A percentile compares a stretch with the other conserved stretches of the same genome.
These are phyloP conservation scores for Thalassiosira livingstoniorum DNA, from an alignment of 352 stramenopile species.

Conservation along the genomic window DNA sequence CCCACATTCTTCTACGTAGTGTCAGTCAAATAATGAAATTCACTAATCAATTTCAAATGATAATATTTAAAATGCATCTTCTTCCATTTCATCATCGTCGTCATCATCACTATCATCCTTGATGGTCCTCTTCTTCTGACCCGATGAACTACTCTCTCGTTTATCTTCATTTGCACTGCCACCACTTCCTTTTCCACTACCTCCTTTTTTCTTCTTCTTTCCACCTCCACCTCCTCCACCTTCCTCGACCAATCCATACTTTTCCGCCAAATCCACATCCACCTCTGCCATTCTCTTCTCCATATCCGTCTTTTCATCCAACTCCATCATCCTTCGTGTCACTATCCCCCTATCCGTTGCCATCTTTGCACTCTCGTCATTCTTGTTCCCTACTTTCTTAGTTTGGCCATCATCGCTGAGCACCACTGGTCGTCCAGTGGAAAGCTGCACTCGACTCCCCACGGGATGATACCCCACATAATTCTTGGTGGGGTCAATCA, in stretches of 20 bases:
- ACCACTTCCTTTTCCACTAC: not conserved
- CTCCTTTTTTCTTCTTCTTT: not conserved
- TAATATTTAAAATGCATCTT: slow-evolving; percentile 33
- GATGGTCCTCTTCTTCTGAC: not conserved
- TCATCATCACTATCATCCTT: slow-evolving; percentile 8
- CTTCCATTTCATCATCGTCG: not conserved
- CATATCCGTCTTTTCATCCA: slow-evolving; percentile 65
- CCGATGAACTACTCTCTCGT: no score
- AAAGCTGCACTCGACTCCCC: slow-evolving; percentile 80
- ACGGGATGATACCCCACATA: slow-evolving; percentile 77
- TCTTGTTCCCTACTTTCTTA: no score
- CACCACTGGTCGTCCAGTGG: slow-evolving; percentile 64
- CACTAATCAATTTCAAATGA: not conserved
- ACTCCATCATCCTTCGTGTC: slow-evolving; percentile 43
- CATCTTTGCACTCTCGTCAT: slow-evolving; percentile 1
- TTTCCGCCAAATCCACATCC: slow-evolving; percentile 71
- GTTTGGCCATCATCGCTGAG: no score
- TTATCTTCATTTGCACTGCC: not conserved
- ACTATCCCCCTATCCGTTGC: slow-evolving; percentile 39
- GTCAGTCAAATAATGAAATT: not conserved
- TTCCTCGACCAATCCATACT: slow-evolving; percentile 57
- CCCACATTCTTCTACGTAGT: not conserved
- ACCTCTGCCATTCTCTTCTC: slow-evolving; percentile 72
- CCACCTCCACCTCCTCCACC: slow-evolving; percentile 8
- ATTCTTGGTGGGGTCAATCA: slow-evolving; percentile 56